Conservation (phyloP, 2,329 filamentous ascomycete genomes). For the Tricladium varicosporioides region DNA sequence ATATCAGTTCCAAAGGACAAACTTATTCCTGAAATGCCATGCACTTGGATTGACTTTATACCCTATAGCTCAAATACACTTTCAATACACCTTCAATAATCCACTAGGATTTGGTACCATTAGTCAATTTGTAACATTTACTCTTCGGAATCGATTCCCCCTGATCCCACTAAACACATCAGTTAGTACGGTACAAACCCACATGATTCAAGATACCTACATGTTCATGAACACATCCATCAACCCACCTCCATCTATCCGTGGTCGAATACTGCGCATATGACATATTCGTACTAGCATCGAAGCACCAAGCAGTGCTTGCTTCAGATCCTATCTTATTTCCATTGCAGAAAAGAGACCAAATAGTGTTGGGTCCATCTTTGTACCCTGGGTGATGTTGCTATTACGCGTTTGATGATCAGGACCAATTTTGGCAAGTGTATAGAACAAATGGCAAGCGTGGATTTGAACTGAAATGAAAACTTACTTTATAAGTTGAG, state of each 20-base stretch:
- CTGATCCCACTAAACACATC: slow-evolving; percentile 12
- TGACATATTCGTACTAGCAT: slow-evolving; percentile 18
- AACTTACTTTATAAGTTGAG: slow-evolving; percentile 16
- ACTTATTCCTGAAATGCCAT: not conserved
- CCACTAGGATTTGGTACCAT: not conserved
- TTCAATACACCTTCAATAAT: not conserved
- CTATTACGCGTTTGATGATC: not conserved
- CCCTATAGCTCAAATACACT: not conserved
- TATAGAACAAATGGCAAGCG: not conserved
- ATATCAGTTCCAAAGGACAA: not conserved
- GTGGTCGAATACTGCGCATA: slow-evolving; percentile 19
- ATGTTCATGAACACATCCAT: slow-evolving; percentile 19
- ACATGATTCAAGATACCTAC: slow-evolving; percentile 8
- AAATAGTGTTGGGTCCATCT: slow-evolving; percentile 17
- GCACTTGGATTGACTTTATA: not conserved
- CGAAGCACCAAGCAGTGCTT: slow-evolving; percentile 17
- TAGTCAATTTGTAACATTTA: slow-evolving; percentile 12
- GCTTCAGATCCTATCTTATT: slow-evolving; percentile 11
- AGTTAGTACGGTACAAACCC: not conserved
- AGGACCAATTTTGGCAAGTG: not conserved
- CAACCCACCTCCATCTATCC: slow-evolving; percentile 19
- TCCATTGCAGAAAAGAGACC: slow-evolving; percentile 19
- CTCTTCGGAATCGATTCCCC: slow-evolving; percentile 13
- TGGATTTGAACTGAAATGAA: not conserved
- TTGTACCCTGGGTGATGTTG: slow-evolving; percentile 19